These are phyloP conservation scores for Gelatoporia subvermispora DNA, from an alignment of 768 basidiomycete genomes.

Conservation along the genomic window DNA sequence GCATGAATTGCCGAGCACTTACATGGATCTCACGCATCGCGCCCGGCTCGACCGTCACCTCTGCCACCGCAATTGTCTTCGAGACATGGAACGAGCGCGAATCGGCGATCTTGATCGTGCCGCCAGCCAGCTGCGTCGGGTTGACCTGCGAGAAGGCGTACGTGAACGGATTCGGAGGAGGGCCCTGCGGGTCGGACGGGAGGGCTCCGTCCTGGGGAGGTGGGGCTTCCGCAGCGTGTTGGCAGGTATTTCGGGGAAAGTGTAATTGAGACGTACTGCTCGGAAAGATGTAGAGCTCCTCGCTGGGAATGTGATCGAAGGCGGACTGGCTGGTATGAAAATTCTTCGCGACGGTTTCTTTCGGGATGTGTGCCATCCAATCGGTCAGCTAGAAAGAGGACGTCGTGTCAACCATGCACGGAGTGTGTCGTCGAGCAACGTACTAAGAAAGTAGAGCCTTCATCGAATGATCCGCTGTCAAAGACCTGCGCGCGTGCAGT, in stretches of 20 bases:
- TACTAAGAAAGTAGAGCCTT: constrained; percentile 45
- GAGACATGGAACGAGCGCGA: constrained; percentile 47
- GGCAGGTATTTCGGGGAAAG: too few species aligned
- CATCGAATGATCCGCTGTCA: constrained; percentile 47
- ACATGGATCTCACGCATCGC: constrained; percentile 53
- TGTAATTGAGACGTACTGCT: constrained; percentile 21
- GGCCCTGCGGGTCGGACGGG: constrained; percentile 28
- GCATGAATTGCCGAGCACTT: background rate
- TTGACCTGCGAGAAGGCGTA: constrained; percentile 43
- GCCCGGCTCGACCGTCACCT: constrained; percentile 54
- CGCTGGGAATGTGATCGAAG: constrained; percentile 50
- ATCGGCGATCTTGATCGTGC: constrained; percentile 37
- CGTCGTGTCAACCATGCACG: constrained; percentile 48
- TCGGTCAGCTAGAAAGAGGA: constrained; percentile 40
- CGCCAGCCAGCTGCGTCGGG: constrained; percentile 39
- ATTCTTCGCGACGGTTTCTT: constrained; percentile 59
- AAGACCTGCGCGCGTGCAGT: constrained; percentile 33
- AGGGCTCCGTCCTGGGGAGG: too few species aligned
- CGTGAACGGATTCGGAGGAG: constrained; percentile 37
- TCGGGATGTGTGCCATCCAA: constrained; percentile 62
- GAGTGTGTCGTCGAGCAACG: background rate
- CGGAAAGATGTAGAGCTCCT: constrained; percentile 54
- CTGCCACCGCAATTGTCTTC: constrained; percentile 49
- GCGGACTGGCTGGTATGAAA: constrained; percentile 44
- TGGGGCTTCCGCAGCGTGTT: too few species aligned